These are phyloP conservation scores for Monosporozyma unispora DNA, from an alignment of 805 yeast genomes.

Conservation along the genomic window DNA sequence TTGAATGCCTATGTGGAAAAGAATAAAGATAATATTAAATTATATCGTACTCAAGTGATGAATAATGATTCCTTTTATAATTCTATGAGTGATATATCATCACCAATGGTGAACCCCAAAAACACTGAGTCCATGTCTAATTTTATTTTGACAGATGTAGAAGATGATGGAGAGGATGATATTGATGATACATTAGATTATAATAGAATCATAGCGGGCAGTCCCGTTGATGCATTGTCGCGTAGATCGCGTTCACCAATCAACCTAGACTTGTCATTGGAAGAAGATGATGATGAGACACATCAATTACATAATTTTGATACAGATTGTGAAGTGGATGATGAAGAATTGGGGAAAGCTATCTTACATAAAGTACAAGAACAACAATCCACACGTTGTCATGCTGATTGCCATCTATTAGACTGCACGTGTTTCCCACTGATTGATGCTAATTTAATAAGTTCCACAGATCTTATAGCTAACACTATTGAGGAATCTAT, in stretches of 20 bases:
- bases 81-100: not conserved
- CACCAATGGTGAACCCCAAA: not conserved
- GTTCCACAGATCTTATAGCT: not conserved
- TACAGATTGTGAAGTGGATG: constrained; percentile 3
- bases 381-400: not conserved
- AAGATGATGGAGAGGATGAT: not conserved
- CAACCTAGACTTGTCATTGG: not conserved
- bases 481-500: constrained; percentile 3
- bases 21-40: constrained; percentile 20
- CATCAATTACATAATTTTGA: not conserved
- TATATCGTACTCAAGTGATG: constrained; percentile 15
- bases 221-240: not conserved
- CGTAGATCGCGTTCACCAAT: not conserved
- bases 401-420: not conserved
- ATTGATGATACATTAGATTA: not conserved
- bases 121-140: constrained; percentile 20
- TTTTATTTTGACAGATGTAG: constrained; percentile 22
- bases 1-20: constrained; percentile 21
- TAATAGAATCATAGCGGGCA: not conserved
- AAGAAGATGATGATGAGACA: not conserved
- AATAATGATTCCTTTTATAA: constrained; percentile 1
- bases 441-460: not conserved
- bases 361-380: constrained; percentile 13
- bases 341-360: constrained; percentile 5
- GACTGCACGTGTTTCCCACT: not conserved